Conservation (phyloP, 2,329 filamentous ascomycete species). For the Ceratocystis eucalypticola region DNA sequence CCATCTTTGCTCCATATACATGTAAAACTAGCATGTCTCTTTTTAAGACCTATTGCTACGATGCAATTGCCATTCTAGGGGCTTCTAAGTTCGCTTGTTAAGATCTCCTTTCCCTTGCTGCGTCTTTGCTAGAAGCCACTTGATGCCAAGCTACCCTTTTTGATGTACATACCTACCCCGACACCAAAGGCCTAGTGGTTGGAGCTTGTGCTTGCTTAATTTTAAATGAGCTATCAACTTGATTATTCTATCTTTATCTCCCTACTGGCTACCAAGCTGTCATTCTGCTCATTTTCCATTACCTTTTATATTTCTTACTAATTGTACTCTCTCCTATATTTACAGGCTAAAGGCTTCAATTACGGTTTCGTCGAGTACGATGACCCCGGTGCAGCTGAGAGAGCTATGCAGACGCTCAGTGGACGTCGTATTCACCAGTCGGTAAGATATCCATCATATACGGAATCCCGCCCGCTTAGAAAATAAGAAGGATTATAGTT, state of each 20-base stretch:
- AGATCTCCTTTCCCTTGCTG: background rate
- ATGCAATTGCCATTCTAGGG: background rate
- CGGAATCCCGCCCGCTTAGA: background rate
- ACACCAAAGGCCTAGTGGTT: background rate
- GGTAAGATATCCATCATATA: constrained; percentile 39
- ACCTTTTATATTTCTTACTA: constrained; percentile 15
- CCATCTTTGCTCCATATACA: background rate
- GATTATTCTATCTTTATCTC: background rate
- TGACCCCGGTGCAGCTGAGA: constrained; percentile 88
- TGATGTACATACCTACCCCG: background rate
- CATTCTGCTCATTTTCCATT: background rate
- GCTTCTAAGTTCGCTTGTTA: background rate
- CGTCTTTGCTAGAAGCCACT: background rate
- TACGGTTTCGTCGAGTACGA: constrained; percentile 99
- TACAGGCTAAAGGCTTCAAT: constrained; percentile 88
- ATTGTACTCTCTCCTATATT: constrained; percentile 22
- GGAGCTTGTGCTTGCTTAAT: background rate
- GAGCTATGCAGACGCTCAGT: constrained; percentile 94
- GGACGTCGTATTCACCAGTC: constrained; percentile 90
- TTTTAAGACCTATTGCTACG: background rate
- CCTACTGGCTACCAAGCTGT: background rate
- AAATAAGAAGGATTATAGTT: background rate
- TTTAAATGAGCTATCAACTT: background rate
- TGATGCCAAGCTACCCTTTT: background rate
- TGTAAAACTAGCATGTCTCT: background rate